These are phyloP conservation scores for Blastomyces emzantsi DNA, from an alignment of 2,329 filamentous ascomycete species.

Conservation along the genomic window DNA sequence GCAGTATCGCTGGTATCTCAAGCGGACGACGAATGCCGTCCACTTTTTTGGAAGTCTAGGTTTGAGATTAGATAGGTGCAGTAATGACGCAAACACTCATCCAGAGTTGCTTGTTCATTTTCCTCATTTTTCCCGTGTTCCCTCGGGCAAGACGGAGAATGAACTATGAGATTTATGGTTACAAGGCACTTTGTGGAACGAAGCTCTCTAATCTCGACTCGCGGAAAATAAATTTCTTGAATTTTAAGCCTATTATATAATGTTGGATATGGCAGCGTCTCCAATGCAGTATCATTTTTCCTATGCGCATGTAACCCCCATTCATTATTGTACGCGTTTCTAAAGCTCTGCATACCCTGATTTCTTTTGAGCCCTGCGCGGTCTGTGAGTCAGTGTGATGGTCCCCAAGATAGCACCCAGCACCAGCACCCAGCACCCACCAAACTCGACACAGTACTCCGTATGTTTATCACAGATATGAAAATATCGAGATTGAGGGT, in stretches of 20 bases:
- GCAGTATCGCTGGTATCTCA: background rate
- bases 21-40: background rate
- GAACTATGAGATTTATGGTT: too few species aligned
- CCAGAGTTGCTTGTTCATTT: too few species aligned
- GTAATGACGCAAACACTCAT: constrained; percentile 9
- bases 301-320: too few species aligned
- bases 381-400: background rate
- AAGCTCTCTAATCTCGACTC: background rate
- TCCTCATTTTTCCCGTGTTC: too few species aligned
- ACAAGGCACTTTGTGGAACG: background rate
- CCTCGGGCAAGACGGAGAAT: too few species aligned
- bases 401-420: background rate
- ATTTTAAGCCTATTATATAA: background rate
- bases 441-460: background rate
- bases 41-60: background rate
- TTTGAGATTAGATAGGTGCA: background rate
- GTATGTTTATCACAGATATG: background rate
- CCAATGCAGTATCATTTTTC: too few species aligned
- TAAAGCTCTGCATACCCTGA: too few species aligned
- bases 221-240: background rate
- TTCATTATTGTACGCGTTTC: too few species aligned
- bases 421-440: background rate
- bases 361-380: too few species aligned
- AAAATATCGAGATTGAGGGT: background rate
- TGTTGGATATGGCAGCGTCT: too few species aligned